Percentiles rank a stretch among this genome's conserved stretches.
Evolutionary conservation across 352 stramenopile species (phyloP).

Genomic region (Phytophthora sansomeana): DNA sequence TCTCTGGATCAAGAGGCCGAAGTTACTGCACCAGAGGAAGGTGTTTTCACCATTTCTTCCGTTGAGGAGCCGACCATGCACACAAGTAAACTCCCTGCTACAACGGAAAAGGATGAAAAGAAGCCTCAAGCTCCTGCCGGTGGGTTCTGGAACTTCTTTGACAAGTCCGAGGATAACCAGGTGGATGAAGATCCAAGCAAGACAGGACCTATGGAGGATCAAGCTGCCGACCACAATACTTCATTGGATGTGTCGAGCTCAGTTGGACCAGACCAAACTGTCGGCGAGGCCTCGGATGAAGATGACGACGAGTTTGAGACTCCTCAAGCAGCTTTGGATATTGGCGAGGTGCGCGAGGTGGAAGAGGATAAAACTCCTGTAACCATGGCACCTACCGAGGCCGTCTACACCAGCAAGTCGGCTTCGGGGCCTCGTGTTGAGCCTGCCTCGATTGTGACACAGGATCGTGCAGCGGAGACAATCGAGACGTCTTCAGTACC

Average conservation of each 20-base stretch:
- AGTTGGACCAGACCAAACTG: not conserved
- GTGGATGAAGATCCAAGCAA: not conserved
- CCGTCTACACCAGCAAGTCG: too few relatives aligned
- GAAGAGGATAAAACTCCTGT: not conserved
- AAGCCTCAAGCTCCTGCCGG: constrained; percentile 2
- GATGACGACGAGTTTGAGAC: constrained; percentile 10
- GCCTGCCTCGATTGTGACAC: too few relatives aligned
- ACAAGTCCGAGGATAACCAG: constrained; percentile 11
- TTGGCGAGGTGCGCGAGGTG: not conserved
- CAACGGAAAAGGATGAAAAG: not conserved
- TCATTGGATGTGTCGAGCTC: too few relatives aligned
- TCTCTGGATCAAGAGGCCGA: constrained; percentile 1
- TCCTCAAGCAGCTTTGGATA: not conserved
- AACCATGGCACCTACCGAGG: too few relatives aligned
- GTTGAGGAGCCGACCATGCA: constrained; percentile 11
- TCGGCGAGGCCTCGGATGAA: not conserved
- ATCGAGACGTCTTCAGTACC: too few relatives aligned
- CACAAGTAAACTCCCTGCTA: too few relatives aligned
- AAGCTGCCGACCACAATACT: too few relatives aligned
- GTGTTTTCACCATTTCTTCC: not conserved
- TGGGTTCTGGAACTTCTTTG: constrained; percentile 32
- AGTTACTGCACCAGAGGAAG: constrained; percentile 1
- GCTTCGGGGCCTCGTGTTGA: too few relatives aligned
- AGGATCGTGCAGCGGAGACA: too few relatives aligned
- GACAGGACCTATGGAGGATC: not conserved